A percentile compares a stretch with the other conserved stretches of the same genome.
Conservation (phyloP, 2,329 filamentous ascomycete genomes). For the Aspergillus quadricinctus region DNA sequence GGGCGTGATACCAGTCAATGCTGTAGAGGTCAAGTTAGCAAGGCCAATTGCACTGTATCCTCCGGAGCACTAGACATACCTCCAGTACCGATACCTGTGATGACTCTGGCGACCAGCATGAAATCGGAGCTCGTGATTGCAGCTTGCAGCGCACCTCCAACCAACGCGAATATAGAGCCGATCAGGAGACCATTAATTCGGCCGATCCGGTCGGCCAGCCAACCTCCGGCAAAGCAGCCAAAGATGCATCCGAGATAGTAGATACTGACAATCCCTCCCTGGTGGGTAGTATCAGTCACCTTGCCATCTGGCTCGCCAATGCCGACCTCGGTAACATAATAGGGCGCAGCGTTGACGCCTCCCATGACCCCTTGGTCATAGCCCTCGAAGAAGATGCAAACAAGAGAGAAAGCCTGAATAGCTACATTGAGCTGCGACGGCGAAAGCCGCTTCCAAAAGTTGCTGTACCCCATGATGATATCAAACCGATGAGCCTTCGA, state of each 20-base stretch:
- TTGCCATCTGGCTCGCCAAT: constrained; percentile 45
- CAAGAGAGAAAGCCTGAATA: constrained; percentile 29
- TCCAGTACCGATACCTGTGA: constrained; percentile 52
- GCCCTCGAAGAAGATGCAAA: constrained; percentile 40
- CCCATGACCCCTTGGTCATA: constrained; percentile 56
- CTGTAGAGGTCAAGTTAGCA: constrained; percentile 16
- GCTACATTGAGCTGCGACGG: constrained; percentile 40
- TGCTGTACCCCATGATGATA: constrained; percentile 36
- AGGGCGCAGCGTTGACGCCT: constrained; percentile 42
- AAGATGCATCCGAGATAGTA: constrained; percentile 52
- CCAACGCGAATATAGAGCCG: constrained; percentile 45
- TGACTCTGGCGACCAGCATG: constrained; percentile 47
- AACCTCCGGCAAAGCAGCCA: constrained; percentile 48
- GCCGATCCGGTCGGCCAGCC: constrained; percentile 51
- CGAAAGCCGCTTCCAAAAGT: constrained; percentile 42
- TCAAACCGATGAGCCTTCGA: neutral
- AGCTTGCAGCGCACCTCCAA: constrained; percentile 49
- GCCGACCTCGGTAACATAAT: constrained; percentile 38
- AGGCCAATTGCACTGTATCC: constrained; percentile 2
- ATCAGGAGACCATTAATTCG: constrained; percentile 50
- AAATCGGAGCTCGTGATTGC: constrained; percentile 44
- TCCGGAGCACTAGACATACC: constrained; percentile 22
- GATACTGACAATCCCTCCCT: constrained; percentile 51
- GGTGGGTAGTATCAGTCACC: constrained; percentile 46
- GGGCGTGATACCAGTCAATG: constrained; percentile 48